These are phyloP conservation scores for Trifolium fragiferum DNA, from an alignment of 306 rosid species.

Conservation along the genomic window DNA sequence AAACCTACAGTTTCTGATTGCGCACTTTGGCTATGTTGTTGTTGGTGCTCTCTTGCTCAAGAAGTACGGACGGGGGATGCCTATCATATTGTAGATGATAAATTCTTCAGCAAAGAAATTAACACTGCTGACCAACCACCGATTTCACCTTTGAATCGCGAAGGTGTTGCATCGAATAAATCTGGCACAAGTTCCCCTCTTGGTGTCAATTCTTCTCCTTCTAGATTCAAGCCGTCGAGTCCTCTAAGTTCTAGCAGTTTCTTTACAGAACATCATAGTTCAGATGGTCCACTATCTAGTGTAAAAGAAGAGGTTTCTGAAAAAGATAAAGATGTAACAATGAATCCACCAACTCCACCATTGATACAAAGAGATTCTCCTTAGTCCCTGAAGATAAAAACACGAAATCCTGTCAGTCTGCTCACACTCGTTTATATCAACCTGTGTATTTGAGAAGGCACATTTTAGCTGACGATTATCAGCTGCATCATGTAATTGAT, in stretches of 20 bases:
- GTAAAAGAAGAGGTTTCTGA: slow-evolving; percentile 60
- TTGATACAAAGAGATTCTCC: slow-evolving; percentile 61
- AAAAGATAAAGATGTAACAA: slow-evolving; percentile 56
- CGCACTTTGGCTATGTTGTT: slow-evolving; percentile 85
- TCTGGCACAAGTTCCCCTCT: slow-evolving; percentile 60
- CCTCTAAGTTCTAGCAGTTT: slow-evolving; percentile 54
- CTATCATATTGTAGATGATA: slow-evolving; percentile 67
- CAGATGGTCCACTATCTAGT: slow-evolving; percentile 52
- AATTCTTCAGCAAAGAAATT: slow-evolving; percentile 50
- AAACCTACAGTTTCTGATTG: slow-evolving; percentile 73
- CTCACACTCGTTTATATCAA: slow-evolving; percentile 11
- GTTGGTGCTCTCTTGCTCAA: slow-evolving; percentile 98
- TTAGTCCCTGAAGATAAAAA: slow-evolving; percentile 24
- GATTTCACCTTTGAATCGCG: slow-evolving; percentile 67
- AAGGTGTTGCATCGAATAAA: slow-evolving; percentile 50
- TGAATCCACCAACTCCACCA: slow-evolving; percentile 78
- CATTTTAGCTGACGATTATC: slow-evolving; percentile 35
- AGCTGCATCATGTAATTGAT: slow-evolving; percentile 39
- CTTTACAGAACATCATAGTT: slow-evolving; percentile 51
- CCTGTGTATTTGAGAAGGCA: slow-evolving; percentile 33
- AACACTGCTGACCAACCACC: slow-evolving; percentile 38
- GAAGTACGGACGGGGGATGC: slow-evolving; percentile 77
- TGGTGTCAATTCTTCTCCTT: slow-evolving; percentile 54
- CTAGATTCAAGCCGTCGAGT: slow-evolving; percentile 43
- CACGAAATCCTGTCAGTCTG: neutral